Evolutionary conservation across 139 green algal genomes (phyloP).

Genomic region (Micromonas commoda): DNA sequence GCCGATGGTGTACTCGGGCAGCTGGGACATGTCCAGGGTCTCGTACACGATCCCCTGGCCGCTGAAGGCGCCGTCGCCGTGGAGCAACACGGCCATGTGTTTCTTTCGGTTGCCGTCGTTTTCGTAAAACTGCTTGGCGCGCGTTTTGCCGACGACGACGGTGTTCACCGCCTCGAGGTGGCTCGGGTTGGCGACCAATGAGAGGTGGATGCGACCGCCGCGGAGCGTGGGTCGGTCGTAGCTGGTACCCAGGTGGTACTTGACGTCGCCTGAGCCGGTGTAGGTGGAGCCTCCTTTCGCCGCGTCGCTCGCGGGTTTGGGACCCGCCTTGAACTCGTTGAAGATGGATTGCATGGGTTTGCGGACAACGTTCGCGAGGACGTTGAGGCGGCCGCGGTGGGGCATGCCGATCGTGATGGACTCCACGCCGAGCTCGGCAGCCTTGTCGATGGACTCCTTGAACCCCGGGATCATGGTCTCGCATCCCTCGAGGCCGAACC

Average conservation of each 20-base stretch:
- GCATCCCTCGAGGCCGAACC: constrained; percentile 62
- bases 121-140: constrained; percentile 80
- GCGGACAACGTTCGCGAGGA: constrained; percentile 95
- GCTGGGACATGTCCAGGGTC: constrained; percentile 86
- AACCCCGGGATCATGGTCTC: constrained; percentile 93
- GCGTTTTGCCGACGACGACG: constrained; percentile 84
- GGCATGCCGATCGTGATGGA: constrained; percentile 79
- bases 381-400: constrained; percentile 80
- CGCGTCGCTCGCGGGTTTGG: constrained; percentile 43
- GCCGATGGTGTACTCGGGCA: constrained; percentile 91
- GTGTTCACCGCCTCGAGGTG: constrained; percentile 93
- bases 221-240: constrained; percentile 84
- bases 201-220: constrained; percentile 84
- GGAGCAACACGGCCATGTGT: constrained; percentile 83
- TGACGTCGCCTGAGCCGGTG: constrained; percentile 73
- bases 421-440: constrained; percentile 78
- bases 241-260: constrained; percentile 96
- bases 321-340: constrained; percentile 79
- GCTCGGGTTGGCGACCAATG: constrained; percentile 88
- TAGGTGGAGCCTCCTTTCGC: constrained; percentile 1
- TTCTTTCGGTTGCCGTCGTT: constrained; percentile 47
- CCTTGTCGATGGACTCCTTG: constrained; percentile 85
- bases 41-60: constrained; percentile 97
- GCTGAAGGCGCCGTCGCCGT: constrained; percentile 91
- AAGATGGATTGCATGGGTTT: constrained; percentile 97